These are phyloP conservation scores for Pythium aristosporum DNA, from an alignment of 352 stramenopile genomes.

Conservation along the genomic window DNA sequence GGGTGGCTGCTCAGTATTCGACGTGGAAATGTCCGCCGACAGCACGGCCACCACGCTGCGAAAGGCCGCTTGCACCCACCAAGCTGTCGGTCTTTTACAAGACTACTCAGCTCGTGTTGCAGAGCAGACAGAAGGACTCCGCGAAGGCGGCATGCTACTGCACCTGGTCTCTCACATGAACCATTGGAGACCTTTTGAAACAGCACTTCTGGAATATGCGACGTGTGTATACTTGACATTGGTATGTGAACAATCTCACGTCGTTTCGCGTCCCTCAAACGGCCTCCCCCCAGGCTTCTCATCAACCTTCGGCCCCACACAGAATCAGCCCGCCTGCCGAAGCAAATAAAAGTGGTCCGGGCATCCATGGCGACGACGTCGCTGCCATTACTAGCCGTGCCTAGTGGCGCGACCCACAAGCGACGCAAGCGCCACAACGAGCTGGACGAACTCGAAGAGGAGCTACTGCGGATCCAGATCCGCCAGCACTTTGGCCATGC, in stretches of 20 bases:
- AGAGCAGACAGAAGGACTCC: no score
- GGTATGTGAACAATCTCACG: not conserved
- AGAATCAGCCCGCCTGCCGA: no score
- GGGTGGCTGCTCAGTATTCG: no score
- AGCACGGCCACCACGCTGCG: no score
- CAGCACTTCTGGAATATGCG: not conserved
- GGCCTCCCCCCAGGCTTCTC: not conserved
- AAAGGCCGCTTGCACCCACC: no score
- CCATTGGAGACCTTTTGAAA: no score
- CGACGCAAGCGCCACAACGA: constrained; percentile 45
- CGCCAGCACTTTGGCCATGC: constrained; percentile 42
- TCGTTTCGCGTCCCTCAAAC: constrained; percentile 13
- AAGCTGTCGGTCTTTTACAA: no score
- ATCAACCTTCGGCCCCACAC: not conserved
- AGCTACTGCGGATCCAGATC: constrained; percentile 43
- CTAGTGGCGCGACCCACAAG: constrained; percentile 37
- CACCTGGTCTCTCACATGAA: no score
- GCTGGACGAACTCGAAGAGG: constrained; percentile 46
- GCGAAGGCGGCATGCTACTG: no score
- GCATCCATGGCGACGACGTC: constrained; percentile 1
- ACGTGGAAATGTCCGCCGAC: no score
- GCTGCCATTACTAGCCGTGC: constrained; percentile 37
- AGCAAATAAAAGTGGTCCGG: constrained; percentile 31
- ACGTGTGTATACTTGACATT: constrained; percentile 15
- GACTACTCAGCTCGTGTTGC: no score